phyloP scores from a whole-genome alignment of 164 flowering plant genomes.

The Pachysandra terminalis region DNA sequence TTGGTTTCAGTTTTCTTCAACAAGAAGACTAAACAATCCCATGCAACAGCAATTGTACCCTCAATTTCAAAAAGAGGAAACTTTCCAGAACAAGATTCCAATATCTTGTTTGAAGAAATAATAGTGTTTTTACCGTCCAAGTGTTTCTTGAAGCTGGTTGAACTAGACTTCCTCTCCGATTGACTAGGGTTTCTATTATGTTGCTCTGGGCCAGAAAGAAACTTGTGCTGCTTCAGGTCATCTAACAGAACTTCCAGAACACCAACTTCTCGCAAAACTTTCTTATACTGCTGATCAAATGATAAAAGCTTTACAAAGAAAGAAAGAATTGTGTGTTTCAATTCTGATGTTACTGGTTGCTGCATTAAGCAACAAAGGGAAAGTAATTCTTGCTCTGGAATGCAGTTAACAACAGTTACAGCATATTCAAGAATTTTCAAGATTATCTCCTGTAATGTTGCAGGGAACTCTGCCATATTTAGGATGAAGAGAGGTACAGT shows the following conservation, averaged over 20 bases:
- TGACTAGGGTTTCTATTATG: slow-evolving; percentile 29
- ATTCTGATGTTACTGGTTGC: slow-evolving; percentile 79
- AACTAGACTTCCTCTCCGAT: slow-evolving; percentile 51
- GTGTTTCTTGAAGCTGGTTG: slow-evolving; percentile 85
- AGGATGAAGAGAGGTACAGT: slow-evolving; percentile 93
- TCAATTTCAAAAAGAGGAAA: slow-evolving; percentile 79
- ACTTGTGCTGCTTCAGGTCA: slow-evolving; percentile 86
- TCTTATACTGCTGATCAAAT: slow-evolving; percentile 97
- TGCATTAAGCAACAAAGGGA: slow-evolving; percentile 94
- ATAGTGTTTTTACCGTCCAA: slow-evolving; percentile 75
- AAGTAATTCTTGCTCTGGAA: slow-evolving; percentile 97
- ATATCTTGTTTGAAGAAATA: slow-evolving; percentile 78
- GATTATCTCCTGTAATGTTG: slow-evolving; percentile 80
- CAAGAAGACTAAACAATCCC: slow-evolving; percentile 91
- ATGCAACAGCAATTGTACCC: slow-evolving; percentile 69
- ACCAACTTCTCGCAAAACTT: slow-evolving; percentile 95
- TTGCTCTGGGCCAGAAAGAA: slow-evolving; percentile 66
- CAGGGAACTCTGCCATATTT: slow-evolving; percentile 89
- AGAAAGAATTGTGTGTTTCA: slow-evolving; percentile 83
- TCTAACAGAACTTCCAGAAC: slow-evolving; percentile 88
- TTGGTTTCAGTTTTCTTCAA: slow-evolving; percentile 87
- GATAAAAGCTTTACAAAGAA: slow-evolving; percentile 96
- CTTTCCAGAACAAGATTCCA: slow-evolving; percentile 78
- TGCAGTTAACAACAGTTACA: slow-evolving; percentile 95
- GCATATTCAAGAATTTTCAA: slow-evolving; percentile 98